Evolutionary conservation across 2,329 filamentous ascomycete genomes (phyloP).

Genomic region (Pseudocercospora macadamiae): DNA sequence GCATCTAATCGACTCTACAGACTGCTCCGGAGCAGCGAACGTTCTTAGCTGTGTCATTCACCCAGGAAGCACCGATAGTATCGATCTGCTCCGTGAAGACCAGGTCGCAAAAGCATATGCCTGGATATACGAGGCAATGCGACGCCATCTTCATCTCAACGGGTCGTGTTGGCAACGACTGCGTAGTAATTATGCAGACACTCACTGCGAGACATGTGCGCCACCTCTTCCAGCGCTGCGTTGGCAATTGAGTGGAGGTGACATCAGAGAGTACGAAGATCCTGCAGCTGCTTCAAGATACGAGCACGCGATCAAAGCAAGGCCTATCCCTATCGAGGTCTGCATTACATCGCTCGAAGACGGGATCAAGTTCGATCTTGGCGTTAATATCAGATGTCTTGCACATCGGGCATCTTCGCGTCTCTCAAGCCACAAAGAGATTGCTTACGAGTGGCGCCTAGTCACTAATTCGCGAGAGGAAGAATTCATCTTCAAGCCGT

Average conservation of each 20-base stretch:
- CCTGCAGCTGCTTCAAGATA: constrained; percentile 53
- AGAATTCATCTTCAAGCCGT: constrained; percentile 22
- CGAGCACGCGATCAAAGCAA: constrained; percentile 55
- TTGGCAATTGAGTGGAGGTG: constrained; percentile 41
- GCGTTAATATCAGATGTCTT: constrained; percentile 34
- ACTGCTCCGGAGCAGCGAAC: constrained; percentile 6
- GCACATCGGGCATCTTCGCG: constrained; percentile 35
- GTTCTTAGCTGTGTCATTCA: constrained; percentile 13
- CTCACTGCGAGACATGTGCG: constrained; percentile 38
- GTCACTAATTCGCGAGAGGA: not conserved
- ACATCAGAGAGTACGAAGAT: constrained; percentile 55
- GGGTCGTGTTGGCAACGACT: constrained; percentile 23
- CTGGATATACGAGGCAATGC: constrained; percentile 33
- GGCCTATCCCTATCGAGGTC: constrained; percentile 41
- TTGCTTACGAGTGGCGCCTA: constrained; percentile 34
- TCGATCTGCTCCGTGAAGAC: too few species aligned
- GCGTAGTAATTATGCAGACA: not conserved
- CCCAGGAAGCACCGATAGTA: too few species aligned
- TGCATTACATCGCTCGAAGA: not conserved
- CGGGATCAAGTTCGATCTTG: constrained; percentile 23
- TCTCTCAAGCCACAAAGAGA: constrained; percentile 10
- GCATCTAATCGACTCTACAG: not conserved
- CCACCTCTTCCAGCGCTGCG: constrained; percentile 42
- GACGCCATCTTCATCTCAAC: constrained; percentile 22
- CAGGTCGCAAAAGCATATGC: constrained; percentile 2